Conservation (phyloP, 2,329 filamentous ascomycete species). For the Atkinsonella texensis region DNA sequence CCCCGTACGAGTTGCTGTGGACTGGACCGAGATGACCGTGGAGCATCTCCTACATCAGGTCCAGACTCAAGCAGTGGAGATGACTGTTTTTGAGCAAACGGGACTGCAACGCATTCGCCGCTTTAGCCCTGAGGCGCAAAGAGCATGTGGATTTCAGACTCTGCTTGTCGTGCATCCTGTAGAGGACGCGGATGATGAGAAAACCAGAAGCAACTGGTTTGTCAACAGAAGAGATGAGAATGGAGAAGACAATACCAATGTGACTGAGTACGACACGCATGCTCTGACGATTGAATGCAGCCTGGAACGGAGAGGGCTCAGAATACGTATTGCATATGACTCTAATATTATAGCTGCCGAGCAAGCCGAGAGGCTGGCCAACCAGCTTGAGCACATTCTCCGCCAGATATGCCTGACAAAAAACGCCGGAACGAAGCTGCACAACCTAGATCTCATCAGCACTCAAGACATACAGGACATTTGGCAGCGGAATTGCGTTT, state of each 20-base stretch:
- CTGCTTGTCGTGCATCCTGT: constrained; percentile 10
- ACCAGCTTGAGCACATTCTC: constrained; percentile 2
- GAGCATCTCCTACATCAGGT: constrained; percentile 27
- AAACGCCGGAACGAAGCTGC: background rate
- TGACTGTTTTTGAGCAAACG: constrained; percentile 9
- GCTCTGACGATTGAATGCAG: constrained; percentile 2
- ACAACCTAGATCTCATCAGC: background rate
- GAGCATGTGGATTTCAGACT: constrained; percentile 9
- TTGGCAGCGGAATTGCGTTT: constrained; percentile 5
- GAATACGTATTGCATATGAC: constrained; percentile 1
- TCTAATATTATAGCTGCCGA: background rate
- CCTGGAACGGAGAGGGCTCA: background rate
- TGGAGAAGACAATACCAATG: constrained; percentile 4
- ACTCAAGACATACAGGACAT: constrained; percentile 4
- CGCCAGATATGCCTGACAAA: constrained; percentile 1
- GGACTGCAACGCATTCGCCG: constrained; percentile 9
- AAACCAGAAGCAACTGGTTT: background rate
- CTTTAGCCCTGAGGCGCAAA: constrained; percentile 1
- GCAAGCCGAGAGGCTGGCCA: background rate
- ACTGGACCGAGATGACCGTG: constrained; percentile 17
- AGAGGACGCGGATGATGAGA: background rate
- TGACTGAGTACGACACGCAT: constrained; percentile 3
- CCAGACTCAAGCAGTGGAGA: constrained; percentile 8
- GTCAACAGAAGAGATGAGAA: background rate
- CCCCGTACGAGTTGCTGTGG: constrained; percentile 13